These are phyloP conservation scores for Gelatoporia subvermispora DNA, from an alignment of 768 basidiomycete species.

Conservation along the genomic window DNA sequence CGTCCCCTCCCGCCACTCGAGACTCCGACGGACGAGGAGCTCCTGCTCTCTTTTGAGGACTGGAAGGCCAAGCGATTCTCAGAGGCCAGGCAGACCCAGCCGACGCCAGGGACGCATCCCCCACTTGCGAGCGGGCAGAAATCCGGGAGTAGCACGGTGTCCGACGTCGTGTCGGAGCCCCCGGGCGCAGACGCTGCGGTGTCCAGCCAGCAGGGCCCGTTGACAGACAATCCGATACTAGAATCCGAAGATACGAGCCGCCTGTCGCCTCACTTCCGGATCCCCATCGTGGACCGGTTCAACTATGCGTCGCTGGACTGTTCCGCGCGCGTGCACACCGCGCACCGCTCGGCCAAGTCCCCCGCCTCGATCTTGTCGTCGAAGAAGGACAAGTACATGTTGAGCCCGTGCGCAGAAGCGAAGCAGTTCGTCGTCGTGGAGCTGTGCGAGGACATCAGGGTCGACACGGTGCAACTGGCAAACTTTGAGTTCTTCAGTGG, in stretches of 20 bases:
- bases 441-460: conserved; percentile 94
- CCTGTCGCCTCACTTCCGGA: conserved; percentile 58
- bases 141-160: no score
- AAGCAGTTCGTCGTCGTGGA: conserved; percentile 87
- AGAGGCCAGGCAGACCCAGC: conserved; percentile 19
- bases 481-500: conserved; percentile 99
- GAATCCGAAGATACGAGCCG: conserved; percentile 10
- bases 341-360: conserved; percentile 80
- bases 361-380: conserved; percentile 79
- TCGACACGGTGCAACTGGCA: conserved; percentile 93
- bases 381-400: conserved; percentile 94
- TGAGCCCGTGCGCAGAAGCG: conserved; percentile 74
- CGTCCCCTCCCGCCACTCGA: conserved; percentile 40
- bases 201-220: conserved; percentile 1
- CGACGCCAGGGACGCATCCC: background rate
- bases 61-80: conserved; percentile 72
- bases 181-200: conserved; percentile 7
- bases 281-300: conserved; percentile 82
- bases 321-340: conserved; percentile 83
- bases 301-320: conserved; percentile 94
- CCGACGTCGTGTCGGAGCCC: no score
- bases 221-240: conserved; percentile 4
- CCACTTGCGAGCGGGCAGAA: background rate
- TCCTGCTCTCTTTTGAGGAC: conserved; percentile 80
- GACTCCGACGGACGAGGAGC: conserved; percentile 50